Base-by-base conservation (phyloP, 352 stramenopile species). In the Peronospora farinosa region DNA sequence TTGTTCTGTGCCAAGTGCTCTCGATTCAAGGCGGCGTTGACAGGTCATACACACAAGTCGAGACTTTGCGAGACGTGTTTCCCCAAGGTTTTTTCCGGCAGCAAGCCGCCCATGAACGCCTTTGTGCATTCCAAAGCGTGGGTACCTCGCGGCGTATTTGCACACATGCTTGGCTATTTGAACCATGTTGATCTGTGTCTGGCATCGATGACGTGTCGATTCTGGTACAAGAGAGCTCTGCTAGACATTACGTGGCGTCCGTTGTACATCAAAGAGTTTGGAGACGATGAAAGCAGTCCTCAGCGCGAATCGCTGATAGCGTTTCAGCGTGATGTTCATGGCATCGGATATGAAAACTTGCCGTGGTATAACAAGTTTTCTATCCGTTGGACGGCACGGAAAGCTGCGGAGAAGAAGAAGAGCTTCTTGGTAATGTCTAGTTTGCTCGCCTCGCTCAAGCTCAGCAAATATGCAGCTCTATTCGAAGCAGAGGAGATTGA, bases 401-500 rank as follows among this genome's bases (percentile, higher is more conserved):
- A 86, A 30, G 80, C 83, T 19, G 83, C 80, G 0, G 83, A 90
- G 55, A 91, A 89, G 67, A 91, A 93, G 64, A 93, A 93, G 63
- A 92, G 80, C 58, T 93, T 93, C 45, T 36, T 84, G 41, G 80
- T 91, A 31, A 93, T 93, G 83, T 85, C 71, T 17, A 89, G 74
- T 60, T 54, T 93, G 31, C 43, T 93, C 6, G 54, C 78, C 25
- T 93, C 79, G 33, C 65, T 93, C 5, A 78, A 81, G 10, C 62
- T 93, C 2, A 81, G 74, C 58, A 93, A 93, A 61, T 93, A 93
- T 54, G 81, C 76, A 19, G 74, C 83, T 10, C 67, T 93, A 17
- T 93, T 93, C 40, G 83, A 93, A 31, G 74, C 77, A n/a, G 83
- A 93, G 57, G 83, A 93, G 50, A 93, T 93, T 51, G 83, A 93